A percentile compares a stretch with the other conserved stretches of the same genome.
Conservation (phyloP, 140 eudicot species). For the Anethum foeniculum region DNA sequence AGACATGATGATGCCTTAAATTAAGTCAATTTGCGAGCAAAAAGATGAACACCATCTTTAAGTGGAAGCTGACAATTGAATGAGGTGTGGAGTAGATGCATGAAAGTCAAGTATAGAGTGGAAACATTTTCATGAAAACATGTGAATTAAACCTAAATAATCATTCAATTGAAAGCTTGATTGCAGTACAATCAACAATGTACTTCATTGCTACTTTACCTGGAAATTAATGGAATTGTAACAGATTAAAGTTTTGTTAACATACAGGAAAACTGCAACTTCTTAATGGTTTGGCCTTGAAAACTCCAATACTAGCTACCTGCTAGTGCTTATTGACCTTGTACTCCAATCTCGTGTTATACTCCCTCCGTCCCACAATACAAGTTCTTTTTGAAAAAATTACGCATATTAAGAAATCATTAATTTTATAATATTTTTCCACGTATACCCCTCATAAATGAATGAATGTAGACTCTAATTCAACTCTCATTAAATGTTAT, state of each 20-base stretch:
- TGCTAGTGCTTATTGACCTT: background rate
- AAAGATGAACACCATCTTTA: conserved; percentile 5
- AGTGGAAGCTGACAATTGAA: conserved; percentile 3
- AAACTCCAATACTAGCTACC: background rate
- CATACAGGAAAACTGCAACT: background rate
- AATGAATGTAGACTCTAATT: too few relatives aligned
- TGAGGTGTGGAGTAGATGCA: background rate
- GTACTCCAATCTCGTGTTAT: background rate
- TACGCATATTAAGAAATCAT: too few relatives aligned
- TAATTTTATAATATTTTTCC: too few relatives aligned
- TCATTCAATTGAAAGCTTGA: background rate
- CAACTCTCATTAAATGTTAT: too few relatives aligned
- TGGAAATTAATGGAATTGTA: background rate
- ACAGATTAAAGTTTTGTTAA: background rate
- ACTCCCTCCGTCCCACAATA: too few relatives aligned
- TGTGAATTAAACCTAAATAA: background rate
- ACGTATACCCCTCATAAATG: too few relatives aligned
- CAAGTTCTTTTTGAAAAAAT: too few relatives aligned
- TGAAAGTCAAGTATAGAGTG: conserved; percentile 5
- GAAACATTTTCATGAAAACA: background rate
- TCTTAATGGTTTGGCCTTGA: background rate
- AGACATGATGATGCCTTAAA: background rate
- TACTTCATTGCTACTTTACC: background rate
- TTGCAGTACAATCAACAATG: background rate
- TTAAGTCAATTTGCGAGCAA: conserved; percentile 7